Percentiles rank a stretch among this genome's conserved stretches.
phyloP scores from a whole-genome alignment of 1,284 basidiomycete genomes.

The Apiotrichum laibachii region DNA sequence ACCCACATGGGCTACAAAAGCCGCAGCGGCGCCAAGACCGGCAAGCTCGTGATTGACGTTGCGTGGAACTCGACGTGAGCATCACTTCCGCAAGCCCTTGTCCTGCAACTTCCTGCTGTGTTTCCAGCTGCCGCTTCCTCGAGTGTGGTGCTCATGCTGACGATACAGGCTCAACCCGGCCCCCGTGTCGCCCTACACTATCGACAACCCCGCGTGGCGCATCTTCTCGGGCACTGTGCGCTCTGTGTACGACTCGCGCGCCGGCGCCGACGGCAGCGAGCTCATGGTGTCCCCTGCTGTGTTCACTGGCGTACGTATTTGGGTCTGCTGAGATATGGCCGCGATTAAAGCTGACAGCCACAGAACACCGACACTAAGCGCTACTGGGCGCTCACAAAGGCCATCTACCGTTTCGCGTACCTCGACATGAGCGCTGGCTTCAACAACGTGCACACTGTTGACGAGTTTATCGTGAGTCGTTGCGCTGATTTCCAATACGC shows the following conservation, averaged over 20 bases:
- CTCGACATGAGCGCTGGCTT: slow-evolving; percentile 8
- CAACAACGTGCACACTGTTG: slow-evolving; percentile 40
- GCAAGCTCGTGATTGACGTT: slow-evolving; percentile 33
- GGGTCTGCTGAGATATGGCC: too few species aligned
- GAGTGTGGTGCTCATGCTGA: background rate
- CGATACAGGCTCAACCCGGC: slow-evolving; percentile 40
- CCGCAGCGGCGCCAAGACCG: slow-evolving; percentile 10
- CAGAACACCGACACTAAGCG: slow-evolving; percentile 47
- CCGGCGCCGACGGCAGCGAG: slow-evolving; percentile 15
- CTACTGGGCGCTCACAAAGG: slow-evolving; percentile 45
- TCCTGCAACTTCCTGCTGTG: too few species aligned
- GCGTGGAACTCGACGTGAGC: slow-evolving; percentile 32
- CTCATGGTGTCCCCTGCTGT: slow-evolving; percentile 38
- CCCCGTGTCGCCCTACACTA: slow-evolving; percentile 42
- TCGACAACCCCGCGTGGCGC: slow-evolving; percentile 38
- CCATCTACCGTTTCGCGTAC: slow-evolving; percentile 47
- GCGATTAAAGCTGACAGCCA: background rate
- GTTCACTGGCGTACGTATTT: slow-evolving; percentile 26
- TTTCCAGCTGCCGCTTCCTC: too few species aligned
- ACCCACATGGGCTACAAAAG: background rate
- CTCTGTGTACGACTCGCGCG: slow-evolving; percentile 33
- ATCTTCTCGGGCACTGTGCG: slow-evolving; percentile 40
- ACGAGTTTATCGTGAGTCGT: slow-evolving; percentile 26
- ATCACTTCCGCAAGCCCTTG: background rate
- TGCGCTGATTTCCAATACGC: background rate